phyloP scores from a whole-genome alignment of 148 eudicot species.

The Cornus controversa region DNA sequence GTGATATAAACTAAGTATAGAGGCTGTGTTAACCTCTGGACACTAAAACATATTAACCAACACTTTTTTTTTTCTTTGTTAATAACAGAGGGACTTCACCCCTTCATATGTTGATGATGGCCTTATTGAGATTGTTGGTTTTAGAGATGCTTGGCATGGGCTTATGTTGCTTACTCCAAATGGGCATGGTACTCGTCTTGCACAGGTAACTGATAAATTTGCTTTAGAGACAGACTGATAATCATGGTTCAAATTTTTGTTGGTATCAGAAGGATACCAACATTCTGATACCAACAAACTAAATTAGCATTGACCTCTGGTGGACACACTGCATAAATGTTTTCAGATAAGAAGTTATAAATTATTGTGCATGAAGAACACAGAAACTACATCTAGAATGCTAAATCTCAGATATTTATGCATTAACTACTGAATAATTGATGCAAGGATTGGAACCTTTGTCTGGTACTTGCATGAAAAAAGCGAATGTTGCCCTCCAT shows the following conservation, averaged over 20 bases:
- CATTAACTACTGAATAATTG: too few species aligned
- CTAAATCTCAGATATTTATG: neutral
- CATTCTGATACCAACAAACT: neutral
- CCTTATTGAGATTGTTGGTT: conserved; percentile 52
- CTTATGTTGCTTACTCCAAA: conserved; percentile 45
- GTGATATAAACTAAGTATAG: neutral
- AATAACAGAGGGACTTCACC: conserved; percentile 45
- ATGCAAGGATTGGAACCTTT: neutral
- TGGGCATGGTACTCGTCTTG: conserved; percentile 65
- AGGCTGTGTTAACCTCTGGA: neutral
- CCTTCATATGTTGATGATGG: conserved; percentile 58
- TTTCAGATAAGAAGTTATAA: neutral
- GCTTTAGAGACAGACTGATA: neutral
- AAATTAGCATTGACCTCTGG: neutral
- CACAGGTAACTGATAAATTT: conserved; percentile 32
- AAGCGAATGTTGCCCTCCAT: neutral
- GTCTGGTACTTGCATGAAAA: neutral
- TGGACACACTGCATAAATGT: neutral
- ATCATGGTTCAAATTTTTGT: neutral
- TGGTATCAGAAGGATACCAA: too few species aligned
- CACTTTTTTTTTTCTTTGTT: neutral
- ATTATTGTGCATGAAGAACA: neutral
- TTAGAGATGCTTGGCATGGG: conserved; percentile 65
- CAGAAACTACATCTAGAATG: neutral
- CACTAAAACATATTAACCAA: neutral